These are phyloP conservation scores for Sutorius australiensis DNA, from an alignment of 768 basidiomycete genomes.

Conservation along the genomic window DNA sequence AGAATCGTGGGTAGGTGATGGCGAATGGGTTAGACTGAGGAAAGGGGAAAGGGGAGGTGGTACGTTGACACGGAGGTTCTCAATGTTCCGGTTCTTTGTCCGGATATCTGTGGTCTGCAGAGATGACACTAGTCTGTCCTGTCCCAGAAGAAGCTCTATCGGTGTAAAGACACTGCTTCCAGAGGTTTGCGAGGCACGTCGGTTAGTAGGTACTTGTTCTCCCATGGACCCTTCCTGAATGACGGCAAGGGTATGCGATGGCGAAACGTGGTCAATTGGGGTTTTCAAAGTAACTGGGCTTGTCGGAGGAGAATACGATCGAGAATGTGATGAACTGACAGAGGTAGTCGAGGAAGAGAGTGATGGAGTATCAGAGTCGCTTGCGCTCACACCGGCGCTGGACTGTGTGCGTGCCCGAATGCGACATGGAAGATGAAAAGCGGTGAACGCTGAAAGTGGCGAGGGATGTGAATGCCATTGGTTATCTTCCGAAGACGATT, in stretches of 20 bases:
- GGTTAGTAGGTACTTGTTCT: conserved; percentile 8
- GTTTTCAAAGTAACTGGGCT: conserved; percentile 32
- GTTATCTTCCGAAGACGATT: conserved; percentile 28
- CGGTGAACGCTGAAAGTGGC: conserved; percentile 15
- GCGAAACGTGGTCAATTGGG: conserved; percentile 28
- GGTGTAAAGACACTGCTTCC: conserved; percentile 24
- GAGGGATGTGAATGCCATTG: conserved; percentile 22
- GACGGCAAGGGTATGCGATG: conserved; percentile 31
- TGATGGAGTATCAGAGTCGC: conserved; percentile 48
- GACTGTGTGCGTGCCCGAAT: conserved; percentile 25
- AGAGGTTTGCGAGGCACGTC: conserved; percentile 17
- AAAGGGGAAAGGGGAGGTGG: conserved; percentile 17
- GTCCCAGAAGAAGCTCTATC: conserved; percentile 10
- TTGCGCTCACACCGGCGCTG: conserved; percentile 27
- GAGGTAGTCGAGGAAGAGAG: conserved; percentile 41
- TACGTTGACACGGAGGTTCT: conserved; percentile 30
- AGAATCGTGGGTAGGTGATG: conserved; percentile 11
- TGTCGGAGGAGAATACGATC: conserved; percentile 30
- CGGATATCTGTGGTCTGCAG: conserved; percentile 5
- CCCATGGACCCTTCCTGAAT: conserved; percentile 36
- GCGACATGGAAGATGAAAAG: conserved; percentile 36
- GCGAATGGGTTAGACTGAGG: conserved; percentile 15
- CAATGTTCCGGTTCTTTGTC: conserved; percentile 27
- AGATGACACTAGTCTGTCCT: conserved; percentile 19
- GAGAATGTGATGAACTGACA: conserved; percentile 35